phyloP scores from a whole-genome alignment of 2,329 filamentous ascomycete species.

The Botrytis sinoallii region DNA sequence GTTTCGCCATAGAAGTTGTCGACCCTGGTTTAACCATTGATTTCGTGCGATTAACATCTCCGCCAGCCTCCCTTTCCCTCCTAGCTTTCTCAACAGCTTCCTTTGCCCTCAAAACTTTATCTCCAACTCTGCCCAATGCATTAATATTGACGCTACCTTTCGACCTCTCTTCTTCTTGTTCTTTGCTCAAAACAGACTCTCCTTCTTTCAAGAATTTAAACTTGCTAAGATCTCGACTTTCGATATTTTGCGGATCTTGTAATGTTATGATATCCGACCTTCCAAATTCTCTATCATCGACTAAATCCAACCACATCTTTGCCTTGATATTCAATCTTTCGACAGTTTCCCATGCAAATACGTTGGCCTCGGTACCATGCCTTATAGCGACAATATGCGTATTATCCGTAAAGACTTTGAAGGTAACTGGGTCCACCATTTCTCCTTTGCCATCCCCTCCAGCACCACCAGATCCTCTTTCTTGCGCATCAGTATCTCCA shows the following conservation, averaged over 20 bases:
- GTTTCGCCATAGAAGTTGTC: constrained; percentile 38
- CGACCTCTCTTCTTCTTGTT: constrained; percentile 65
- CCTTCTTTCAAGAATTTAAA: constrained; percentile 92
- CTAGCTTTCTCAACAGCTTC: constrained; percentile 91
- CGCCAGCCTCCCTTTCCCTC: constrained; percentile 62
- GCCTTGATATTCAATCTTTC: constrained; percentile 94
- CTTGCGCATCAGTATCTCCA: constrained; percentile 59
- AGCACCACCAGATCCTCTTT: constrained; percentile 47
- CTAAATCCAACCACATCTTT: constrained; percentile 90
- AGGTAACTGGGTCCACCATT: constrained; percentile 93
- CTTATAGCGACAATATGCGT: constrained; percentile 90
- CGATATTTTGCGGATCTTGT: constrained; percentile 90
- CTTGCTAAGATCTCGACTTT: constrained; percentile 74
- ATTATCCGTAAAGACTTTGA: constrained; percentile 96
- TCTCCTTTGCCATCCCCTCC: constrained; percentile 65
- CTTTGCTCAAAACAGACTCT: constrained; percentile 62
- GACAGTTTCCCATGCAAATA: constrained; percentile 94
- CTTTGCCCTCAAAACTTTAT: constrained; percentile 87
- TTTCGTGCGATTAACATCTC: constrained; percentile 53
- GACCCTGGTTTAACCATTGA: constrained; percentile 41
- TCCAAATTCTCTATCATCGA: constrained; percentile 82
- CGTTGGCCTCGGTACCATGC: constrained; percentile 81
- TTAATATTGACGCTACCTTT: constrained; percentile 71
- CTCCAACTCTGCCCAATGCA: constrained; percentile 72
- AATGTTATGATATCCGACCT: constrained; percentile 92